Base-by-base conservation (phyloP, 129 eudicot genomes). In the Artemisia annua region DNA sequence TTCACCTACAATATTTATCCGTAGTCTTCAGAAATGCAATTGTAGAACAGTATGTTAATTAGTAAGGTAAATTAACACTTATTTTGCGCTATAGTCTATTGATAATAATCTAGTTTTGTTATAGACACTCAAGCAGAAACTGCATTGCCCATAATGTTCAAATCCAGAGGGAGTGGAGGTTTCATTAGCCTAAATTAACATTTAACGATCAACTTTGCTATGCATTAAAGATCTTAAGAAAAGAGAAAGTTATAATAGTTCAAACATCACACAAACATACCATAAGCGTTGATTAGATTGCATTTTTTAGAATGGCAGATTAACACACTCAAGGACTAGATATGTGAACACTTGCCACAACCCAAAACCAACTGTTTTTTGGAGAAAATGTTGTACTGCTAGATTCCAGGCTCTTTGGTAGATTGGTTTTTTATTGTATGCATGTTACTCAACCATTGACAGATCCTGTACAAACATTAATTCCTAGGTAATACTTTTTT, bases 221-320 rank as follows among this genome's bases (percentile, higher is more conserved):
- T 26, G 22, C 50, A 24, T 69, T 52, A 69, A 30, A 68, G 50
- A 32, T 67, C 24, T n/a, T 67, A 22, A 26, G 66, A 49, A 13
- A 48, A 67, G 14, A 19, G 8, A 50, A 48, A 20, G 24, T 48
- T 22, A n/a, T n/a, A 46, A 32, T 4, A 32, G 43, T 32, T 32
- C 48, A 32, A 15, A 15, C 12, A 63, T 35, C 7, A 32, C 43
- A 32, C 43, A 32, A 32, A 32, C 7, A 32, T 32, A 32, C 7
- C 43, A 32, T 2, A 32, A 1, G 7, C 2, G 43, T 32, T 3
- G 43, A 30, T 30, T 30, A 4, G 39, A 30, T 3, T 30, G 6
- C 39, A 30, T 30, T 30, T 30, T 30, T 30, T 5, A 30, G 39
- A 30, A 30, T 3, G 6, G 39, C 39, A 30, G 39, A 30, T 30